Evolutionary conservation across 768 basidiomycete species (phyloP).

Genomic region (Rubroboletus pulcherrimus): DNA sequence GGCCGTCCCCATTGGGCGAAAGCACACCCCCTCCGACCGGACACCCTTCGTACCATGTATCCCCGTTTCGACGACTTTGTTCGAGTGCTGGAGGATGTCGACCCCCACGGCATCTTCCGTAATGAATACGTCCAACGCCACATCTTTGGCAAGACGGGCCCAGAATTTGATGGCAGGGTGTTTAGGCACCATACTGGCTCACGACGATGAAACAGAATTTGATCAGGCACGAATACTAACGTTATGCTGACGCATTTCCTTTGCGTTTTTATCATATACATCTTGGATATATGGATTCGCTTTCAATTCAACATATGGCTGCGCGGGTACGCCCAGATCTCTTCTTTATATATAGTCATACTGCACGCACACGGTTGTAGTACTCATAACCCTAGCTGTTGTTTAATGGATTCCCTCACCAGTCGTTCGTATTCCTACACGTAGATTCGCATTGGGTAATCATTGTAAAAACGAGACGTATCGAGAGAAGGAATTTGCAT

Average conservation of each 20-base stretch:
- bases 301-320: constrained; percentile 1
- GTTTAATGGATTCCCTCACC: constrained; percentile 77
- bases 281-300: background rate
- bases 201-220: constrained; percentile 1
- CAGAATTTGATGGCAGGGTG: constrained; percentile 39
- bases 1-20: constrained; percentile 98
- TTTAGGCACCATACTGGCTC: constrained; percentile 38
- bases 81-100: constrained; percentile 60
- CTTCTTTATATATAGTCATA: constrained; percentile 14
- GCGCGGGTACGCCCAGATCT: constrained; percentile 4
- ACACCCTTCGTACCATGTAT: constrained; percentile 63
- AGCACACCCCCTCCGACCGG: constrained; percentile 69
- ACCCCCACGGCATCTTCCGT: constrained; percentile 74
- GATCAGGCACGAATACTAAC: background rate
- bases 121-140: constrained; percentile 91
- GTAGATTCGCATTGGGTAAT: background rate
- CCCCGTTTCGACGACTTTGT: constrained; percentile 79
- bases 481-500: constrained; percentile 11
- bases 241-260: background rate
- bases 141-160: constrained; percentile 58
- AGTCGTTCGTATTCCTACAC: constrained; percentile 79
- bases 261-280: background rate
- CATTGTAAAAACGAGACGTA: background rate
- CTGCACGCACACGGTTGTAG: constrained; percentile 3
- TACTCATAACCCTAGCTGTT: constrained; percentile 73